A percentile compares a stretch with the other conserved stretches of the same genome.
These are phyloP conservation scores for Teunomyces panamensis DNA, from an alignment of 805 yeast genomes.

Conservation along the genomic window DNA sequence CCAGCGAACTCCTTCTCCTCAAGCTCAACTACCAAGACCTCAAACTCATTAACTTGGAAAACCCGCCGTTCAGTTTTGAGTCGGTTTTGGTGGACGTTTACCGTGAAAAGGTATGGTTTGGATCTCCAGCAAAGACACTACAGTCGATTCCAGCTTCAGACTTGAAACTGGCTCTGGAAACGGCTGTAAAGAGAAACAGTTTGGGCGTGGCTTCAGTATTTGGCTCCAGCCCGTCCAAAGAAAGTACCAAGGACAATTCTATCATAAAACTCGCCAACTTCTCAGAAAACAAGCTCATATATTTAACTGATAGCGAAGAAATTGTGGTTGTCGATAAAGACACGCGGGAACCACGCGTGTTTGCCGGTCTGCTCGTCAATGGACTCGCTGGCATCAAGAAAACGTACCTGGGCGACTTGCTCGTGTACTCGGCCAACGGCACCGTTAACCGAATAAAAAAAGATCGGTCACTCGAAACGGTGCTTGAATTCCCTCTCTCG, in stretches of 20 bases:
- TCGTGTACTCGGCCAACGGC: constrained; percentile 46
- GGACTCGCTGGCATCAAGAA: constrained; percentile 39
- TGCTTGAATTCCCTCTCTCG: constrained; percentile 17
- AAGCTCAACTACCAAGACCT: constrained; percentile 19
- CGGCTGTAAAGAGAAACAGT: neutral
- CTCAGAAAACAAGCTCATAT: constrained; percentile 22
- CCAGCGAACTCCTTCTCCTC: constrained; percentile 30
- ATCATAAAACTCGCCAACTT: constrained; percentile 26
- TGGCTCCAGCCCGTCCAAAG: neutral
- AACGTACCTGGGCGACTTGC: constrained; percentile 25
- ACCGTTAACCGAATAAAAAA: constrained; percentile 26
- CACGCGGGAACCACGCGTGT: constrained; percentile 6
- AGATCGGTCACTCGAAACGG: constrained; percentile 7
- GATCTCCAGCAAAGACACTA: constrained; percentile 10
- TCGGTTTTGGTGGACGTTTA: constrained; percentile 19
- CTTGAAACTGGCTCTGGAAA: constrained; percentile 8
- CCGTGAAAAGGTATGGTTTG: constrained; percentile 26
- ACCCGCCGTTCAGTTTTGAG: constrained; percentile 14
- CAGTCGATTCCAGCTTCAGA: constrained; percentile 10
- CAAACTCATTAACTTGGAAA: constrained; percentile 13
- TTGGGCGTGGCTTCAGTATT: neutral
- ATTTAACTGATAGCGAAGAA: constrained; percentile 35
- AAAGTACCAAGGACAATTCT: neutral
- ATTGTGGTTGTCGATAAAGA: constrained; percentile 25
- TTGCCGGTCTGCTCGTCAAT: constrained; percentile 37